A percentile compares a stretch with the other conserved stretches of the same genome.
These are phyloP conservation scores for Quillaja saponaria DNA, from an alignment of 306 rosid species.

Conservation along the genomic window DNA sequence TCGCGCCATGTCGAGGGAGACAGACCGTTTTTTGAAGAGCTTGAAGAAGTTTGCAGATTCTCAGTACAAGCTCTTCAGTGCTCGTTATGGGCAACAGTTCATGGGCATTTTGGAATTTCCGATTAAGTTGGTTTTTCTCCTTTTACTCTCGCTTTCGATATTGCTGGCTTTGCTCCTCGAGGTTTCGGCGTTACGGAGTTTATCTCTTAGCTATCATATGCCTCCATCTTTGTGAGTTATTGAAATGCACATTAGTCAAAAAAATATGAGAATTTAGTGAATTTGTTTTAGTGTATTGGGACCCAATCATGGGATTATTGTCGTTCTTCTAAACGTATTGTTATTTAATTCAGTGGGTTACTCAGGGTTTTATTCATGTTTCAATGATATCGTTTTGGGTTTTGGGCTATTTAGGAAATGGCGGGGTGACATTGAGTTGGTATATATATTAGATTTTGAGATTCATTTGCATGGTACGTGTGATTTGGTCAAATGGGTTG, in stretches of 20 bases:
- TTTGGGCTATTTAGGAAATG: slow-evolving; percentile 14
- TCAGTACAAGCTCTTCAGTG: slow-evolving; percentile 55
- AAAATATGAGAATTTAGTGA: neutral
- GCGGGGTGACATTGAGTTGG: slow-evolving; percentile 3
- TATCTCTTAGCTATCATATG: slow-evolving; percentile 79
- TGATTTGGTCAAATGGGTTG: slow-evolving; percentile 14
- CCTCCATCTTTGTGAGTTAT: slow-evolving; percentile 78
- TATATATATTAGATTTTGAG: neutral
- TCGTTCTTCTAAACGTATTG: slow-evolving; percentile 2
- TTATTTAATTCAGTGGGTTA: slow-evolving; percentile 10
- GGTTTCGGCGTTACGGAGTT: slow-evolving; percentile 97
- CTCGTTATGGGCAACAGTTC: slow-evolving; percentile 66
- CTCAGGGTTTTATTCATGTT: neutral
- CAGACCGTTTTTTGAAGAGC: slow-evolving; percentile 45
- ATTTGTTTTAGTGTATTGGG: neutral
- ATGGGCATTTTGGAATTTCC: slow-evolving; percentile 75
- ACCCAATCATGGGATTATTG: slow-evolving; percentile 4
- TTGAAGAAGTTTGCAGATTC: slow-evolving; percentile 50
- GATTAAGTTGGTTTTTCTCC: slow-evolving; percentile 74
- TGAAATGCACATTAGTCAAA: neutral
- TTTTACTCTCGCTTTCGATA: slow-evolving; percentile 69
- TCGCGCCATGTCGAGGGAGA: slow-evolving; percentile 54
- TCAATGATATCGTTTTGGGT: neutral
- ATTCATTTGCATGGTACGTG: neutral
- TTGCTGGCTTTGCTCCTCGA: slow-evolving; percentile 90